These are phyloP conservation scores for Lomentospora prolificans DNA, from an alignment of 2,329 filamentous ascomycete genomes.

Conservation along the genomic window DNA sequence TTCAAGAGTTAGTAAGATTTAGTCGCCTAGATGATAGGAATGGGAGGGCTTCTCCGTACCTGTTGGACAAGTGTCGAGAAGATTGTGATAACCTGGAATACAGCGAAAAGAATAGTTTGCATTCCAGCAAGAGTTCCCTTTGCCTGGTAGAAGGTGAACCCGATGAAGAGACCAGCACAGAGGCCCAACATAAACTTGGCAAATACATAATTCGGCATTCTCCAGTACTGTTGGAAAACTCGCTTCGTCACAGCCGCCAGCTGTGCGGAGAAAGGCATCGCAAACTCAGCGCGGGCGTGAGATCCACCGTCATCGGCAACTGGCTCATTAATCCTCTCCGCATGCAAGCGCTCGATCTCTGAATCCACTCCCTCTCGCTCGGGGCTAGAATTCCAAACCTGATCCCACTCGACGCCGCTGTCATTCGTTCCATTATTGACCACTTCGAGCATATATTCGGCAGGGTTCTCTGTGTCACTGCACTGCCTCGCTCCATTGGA, in stretches of 20 bases:
- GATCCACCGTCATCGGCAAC: slow-evolving; percentile 13
- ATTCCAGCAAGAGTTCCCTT: slow-evolving; percentile 54
- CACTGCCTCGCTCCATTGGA: slow-evolving; percentile 51
- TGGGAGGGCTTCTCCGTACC: slow-evolving; percentile 30
- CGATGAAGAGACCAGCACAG: slow-evolving; percentile 59
- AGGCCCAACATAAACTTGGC: slow-evolving; percentile 55
- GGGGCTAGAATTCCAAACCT: slow-evolving; percentile 48
- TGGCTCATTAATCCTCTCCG: slow-evolving; percentile 27
- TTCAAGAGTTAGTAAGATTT: slow-evolving; percentile 9
- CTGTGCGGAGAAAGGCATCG: slow-evolving; percentile 61
- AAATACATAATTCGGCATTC: slow-evolving; percentile 68
- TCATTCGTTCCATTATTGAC: slow-evolving; percentile 30
- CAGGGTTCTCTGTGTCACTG: slow-evolving; percentile 55
- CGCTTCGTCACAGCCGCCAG: slow-evolving; percentile 54
- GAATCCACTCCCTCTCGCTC: slow-evolving; percentile 41
- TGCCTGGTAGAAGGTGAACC: slow-evolving; percentile 57
- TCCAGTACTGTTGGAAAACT: slow-evolving; percentile 78
- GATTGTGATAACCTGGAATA: slow-evolving; percentile 68
- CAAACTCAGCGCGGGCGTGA: slow-evolving; percentile 54
- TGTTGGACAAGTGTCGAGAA: slow-evolving; percentile 62
- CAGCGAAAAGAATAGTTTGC: slow-evolving; percentile 63
- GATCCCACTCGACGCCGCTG: slow-evolving; percentile 51
- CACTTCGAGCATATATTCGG: slow-evolving; percentile 62
- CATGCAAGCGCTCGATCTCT: slow-evolving; percentile 56
- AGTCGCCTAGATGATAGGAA: slow-evolving; percentile 18